Conservation (phyloP, 768 basidiomycete genomes). For the Candolleomyces eurysporus region DNA sequence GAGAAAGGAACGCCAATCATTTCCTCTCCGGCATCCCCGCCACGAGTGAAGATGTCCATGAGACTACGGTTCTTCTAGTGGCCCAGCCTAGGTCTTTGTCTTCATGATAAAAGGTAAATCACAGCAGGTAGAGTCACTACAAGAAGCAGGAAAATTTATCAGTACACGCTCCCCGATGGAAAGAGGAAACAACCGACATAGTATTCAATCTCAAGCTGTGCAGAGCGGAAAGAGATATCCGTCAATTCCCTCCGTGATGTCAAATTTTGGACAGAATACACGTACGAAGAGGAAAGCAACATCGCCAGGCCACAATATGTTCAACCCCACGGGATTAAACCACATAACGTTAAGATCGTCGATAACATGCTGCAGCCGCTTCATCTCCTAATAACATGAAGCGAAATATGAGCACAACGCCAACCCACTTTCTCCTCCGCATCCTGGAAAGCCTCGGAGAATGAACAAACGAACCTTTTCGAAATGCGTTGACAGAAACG, state of each 20-base stretch:
- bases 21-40: background rate
- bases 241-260: background rate
- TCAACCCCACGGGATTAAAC: slow-evolving; percentile 85
- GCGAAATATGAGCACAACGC: background rate
- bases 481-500: slow-evolving; percentile 75
- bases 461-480: slow-evolving; percentile 53
- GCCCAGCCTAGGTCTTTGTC: too few relatives aligned
- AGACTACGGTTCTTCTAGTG: too few relatives aligned
- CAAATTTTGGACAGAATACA: slow-evolving; percentile 6
- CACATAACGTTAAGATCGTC: slow-evolving; percentile 65
- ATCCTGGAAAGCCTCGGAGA: too few relatives aligned
- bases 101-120: too few relatives aligned
- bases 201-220: slow-evolving; percentile 92
- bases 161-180: background rate
- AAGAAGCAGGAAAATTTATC: background rate
- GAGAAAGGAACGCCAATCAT: background rate
- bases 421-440: slow-evolving; percentile 1
- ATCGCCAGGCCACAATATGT: slow-evolving; percentile 80
- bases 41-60: slow-evolving; percentile 1
- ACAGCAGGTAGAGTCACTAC: background rate
- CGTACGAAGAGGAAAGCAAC: slow-evolving; percentile 88
- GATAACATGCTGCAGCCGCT: slow-evolving; percentile 58
- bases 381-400: slow-evolving; percentile 64
- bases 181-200: slow-evolving; percentile 56
- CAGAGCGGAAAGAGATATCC: background rate